Evolutionary conservation across 768 basidiomycete species (phyloP).

Genomic region (Boletus rubescentipes): DNA sequence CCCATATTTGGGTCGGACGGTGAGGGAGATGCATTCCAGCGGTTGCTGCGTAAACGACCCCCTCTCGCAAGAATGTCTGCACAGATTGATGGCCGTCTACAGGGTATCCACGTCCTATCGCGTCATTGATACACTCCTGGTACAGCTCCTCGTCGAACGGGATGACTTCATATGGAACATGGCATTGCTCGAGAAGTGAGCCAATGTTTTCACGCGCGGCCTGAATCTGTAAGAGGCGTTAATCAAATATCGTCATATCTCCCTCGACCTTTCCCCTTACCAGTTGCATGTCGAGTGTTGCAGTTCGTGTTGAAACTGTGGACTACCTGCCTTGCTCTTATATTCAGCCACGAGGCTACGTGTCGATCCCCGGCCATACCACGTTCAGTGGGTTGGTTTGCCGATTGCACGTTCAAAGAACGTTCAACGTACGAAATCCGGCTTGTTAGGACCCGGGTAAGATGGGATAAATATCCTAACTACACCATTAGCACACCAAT

Average conservation of each 20-base stretch:
- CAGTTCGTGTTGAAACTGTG: background rate
- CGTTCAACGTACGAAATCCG: background rate
- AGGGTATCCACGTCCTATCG: constrained; percentile 25
- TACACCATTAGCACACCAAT: too few relatives aligned
- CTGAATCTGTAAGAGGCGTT: constrained; percentile 8
- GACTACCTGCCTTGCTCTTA: background rate
- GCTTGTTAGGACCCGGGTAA: background rate
- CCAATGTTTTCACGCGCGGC: constrained; percentile 11
- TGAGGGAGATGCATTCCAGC: constrained; percentile 31
- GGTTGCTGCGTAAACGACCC: constrained; percentile 27
- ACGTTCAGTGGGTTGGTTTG: background rate
- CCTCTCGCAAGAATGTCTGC: constrained; percentile 32
- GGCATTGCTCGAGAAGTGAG: constrained; percentile 17
- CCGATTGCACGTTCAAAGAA: background rate
- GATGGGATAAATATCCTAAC: too few relatives aligned
- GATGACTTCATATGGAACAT: constrained; percentile 10
- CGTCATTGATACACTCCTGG: constrained; percentile 24
- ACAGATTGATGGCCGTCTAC: constrained; percentile 22
- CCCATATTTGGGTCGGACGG: constrained; percentile 23
- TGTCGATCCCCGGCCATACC: background rate
- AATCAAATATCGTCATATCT: background rate
- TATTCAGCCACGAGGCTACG: background rate
- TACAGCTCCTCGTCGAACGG: constrained; percentile 18
- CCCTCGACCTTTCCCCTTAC: background rate
- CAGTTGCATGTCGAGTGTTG: constrained; percentile 9